These are phyloP conservation scores for Nicotiana tomentosiformis DNA, from an alignment of 257 asterid genomes.

Conservation along the genomic window DNA sequence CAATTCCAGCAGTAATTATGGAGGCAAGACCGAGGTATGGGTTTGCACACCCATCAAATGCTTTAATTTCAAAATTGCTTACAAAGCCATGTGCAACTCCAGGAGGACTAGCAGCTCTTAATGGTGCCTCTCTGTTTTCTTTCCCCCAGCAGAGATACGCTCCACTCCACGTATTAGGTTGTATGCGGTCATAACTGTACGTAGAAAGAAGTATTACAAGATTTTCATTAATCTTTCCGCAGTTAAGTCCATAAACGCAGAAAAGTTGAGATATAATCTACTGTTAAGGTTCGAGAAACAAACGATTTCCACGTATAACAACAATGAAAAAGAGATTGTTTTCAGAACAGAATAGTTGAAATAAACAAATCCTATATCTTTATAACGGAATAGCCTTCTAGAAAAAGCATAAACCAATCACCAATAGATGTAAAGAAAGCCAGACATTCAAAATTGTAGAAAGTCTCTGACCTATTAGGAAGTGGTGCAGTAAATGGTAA, in stretches of 20 bases:
- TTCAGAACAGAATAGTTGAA: too few species aligned
- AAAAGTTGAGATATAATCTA: background rate
- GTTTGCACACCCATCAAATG: slow-evolving; percentile 86
- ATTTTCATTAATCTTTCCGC: background rate
- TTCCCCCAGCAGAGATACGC: slow-evolving; percentile 93
- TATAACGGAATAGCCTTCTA: background rate
- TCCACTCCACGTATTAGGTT: slow-evolving; percentile 95
- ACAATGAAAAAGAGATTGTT: background rate
- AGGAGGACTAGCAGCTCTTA: slow-evolving; percentile 84
- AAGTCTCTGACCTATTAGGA: slow-evolving; percentile 61
- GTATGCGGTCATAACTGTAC: slow-evolving; percentile 86
- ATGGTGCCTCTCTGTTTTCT: slow-evolving; percentile 85
- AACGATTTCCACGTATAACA: background rate
- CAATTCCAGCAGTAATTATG: slow-evolving; percentile 70
- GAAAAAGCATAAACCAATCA: background rate
- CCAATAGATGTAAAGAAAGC: slow-evolving; percentile 3
- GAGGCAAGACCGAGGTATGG: slow-evolving; percentile 85
- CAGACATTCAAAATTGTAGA: background rate
- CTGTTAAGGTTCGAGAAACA: background rate
- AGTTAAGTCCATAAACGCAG: background rate
- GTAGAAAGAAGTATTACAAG: background rate
- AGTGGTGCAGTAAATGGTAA: slow-evolving; percentile 87
- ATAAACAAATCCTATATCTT: too few species aligned
- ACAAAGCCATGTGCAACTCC: slow-evolving; percentile 69
- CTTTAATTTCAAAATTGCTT: slow-evolving; percentile 88